phyloP scores from a whole-genome alignment of 139 green algal species.

The Chlorella sorokiniana region DNA sequence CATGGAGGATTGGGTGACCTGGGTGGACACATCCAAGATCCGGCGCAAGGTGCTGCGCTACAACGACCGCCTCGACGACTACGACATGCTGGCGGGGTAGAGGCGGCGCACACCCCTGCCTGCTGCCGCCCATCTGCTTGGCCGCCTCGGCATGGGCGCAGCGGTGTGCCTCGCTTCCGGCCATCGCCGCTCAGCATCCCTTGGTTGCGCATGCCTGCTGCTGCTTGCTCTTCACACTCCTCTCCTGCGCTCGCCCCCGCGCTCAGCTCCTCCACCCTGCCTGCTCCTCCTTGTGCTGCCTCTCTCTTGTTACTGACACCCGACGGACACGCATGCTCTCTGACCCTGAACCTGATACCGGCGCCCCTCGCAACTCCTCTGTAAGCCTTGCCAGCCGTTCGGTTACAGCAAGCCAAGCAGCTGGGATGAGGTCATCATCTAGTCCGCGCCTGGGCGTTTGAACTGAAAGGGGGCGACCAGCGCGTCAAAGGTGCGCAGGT shows the following conservation, averaged over 20 bases:
- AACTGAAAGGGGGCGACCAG: constrained; percentile 36
- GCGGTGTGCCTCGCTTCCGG: no score
- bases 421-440: no score
- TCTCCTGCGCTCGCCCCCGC: no score
- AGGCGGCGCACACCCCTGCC: no score
- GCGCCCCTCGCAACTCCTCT: no score
- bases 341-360: no score
- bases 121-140: no score
- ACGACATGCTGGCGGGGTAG: constrained; percentile 69
- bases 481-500: constrained; percentile 34
- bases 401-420: no score
- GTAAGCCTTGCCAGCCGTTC: no score
- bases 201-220: neutral
- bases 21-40: constrained; percentile 96
- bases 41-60: constrained; percentile 95
- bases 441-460: neutral
- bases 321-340: neutral
- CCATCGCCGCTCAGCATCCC: no score
- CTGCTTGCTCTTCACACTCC: neutral
- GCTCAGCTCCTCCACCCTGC: neutral
- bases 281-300: neutral
- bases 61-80: constrained; percentile 97
- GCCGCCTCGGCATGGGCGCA: no score
- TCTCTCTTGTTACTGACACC: neutral
- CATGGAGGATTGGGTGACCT: constrained; percentile 99